Percentiles rank a stretch among this genome's conserved stretches.
Evolutionary conservation across 148 eudicot genomes (phyloP).

Genomic region (Fagopyrum esculentum): DNA sequence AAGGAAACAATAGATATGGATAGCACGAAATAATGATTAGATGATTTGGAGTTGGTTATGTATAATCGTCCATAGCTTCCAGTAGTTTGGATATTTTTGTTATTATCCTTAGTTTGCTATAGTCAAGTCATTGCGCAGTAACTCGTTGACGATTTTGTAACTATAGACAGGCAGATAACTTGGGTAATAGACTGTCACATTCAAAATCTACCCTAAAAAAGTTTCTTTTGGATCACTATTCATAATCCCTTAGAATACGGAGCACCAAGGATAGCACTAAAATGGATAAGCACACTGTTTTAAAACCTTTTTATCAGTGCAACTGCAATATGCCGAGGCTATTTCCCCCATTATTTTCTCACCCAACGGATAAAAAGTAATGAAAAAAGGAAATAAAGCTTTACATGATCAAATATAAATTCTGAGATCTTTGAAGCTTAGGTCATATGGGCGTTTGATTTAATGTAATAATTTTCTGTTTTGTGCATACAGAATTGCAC

Average conservation of each 20-base stretch:
- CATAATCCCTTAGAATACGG: background rate
- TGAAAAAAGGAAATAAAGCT: background rate
- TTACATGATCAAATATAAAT: background rate
- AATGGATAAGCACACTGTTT: background rate
- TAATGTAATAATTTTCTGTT: background rate
- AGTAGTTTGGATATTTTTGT: background rate
- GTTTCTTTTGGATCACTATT: background rate
- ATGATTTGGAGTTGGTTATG: background rate
- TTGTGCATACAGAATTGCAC: background rate
- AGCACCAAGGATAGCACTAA: background rate
- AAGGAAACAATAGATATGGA: background rate
- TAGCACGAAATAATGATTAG: background rate
- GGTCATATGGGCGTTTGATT: background rate
- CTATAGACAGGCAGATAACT: background rate
- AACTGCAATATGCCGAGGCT: background rate
- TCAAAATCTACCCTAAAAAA: background rate
- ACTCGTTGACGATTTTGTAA: background rate
- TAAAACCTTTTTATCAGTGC: background rate
- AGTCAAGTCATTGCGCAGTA: background rate
- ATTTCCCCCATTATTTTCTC: background rate
- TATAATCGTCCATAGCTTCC: background rate
- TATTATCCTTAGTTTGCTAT: background rate
- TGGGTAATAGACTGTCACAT: background rate
- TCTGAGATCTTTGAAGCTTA: background rate
- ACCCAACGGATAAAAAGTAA: background rate